These are phyloP conservation scores for Nitzschia sp. DNA, from an alignment of 108 stramenopile species.

Conservation along the genomic window DNA sequence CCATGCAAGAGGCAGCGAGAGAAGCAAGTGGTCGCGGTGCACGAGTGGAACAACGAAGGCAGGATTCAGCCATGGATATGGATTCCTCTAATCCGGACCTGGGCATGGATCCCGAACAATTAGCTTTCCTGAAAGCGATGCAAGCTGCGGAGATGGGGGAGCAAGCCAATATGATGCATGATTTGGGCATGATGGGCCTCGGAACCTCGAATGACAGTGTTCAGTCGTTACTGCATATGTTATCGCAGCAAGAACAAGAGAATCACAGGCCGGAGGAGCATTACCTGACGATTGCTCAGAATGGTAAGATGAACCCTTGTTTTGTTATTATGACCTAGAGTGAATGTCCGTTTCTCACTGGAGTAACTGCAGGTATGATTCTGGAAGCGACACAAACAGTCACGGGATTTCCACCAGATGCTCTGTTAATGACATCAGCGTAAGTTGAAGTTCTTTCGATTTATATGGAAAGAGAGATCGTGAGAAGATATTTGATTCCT, in stretches of 20 bases:
- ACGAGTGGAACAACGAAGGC: background rate
- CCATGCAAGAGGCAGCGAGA: slow-evolving; percentile 13
- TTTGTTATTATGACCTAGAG: background rate
- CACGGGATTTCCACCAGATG: slow-evolving; percentile 77
- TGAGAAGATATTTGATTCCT: too few species aligned
- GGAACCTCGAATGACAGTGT: slow-evolving; percentile 21
- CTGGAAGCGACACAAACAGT: slow-evolving; percentile 80
- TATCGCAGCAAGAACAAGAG: slow-evolving; percentile 40
- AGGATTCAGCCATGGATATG: slow-evolving; percentile 26
- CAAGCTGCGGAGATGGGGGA: slow-evolving; percentile 26
- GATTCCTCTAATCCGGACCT: slow-evolving; percentile 9
- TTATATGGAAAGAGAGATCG: too few species aligned
- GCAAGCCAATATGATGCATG: slow-evolving; percentile 13
- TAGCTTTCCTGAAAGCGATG: slow-evolving; percentile 24
- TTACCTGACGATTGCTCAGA: slow-evolving; percentile 83
- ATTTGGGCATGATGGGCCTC: slow-evolving; percentile 29
- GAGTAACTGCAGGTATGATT: slow-evolving; percentile 66
- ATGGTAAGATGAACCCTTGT: slow-evolving; percentile 63
- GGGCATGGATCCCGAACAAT: slow-evolving; percentile 14
- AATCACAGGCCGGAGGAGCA: slow-evolving; percentile 64
- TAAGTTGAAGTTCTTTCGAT: slow-evolving; percentile 53
- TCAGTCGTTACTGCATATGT: slow-evolving; percentile 30
- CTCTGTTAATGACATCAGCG: slow-evolving; percentile 81
- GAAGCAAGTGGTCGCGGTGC: slow-evolving; percentile 1
- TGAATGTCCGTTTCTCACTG: too few species aligned